phyloP scores from a whole-genome alignment of 805 yeast genomes.

The Myxozyma neotropica region DNA sequence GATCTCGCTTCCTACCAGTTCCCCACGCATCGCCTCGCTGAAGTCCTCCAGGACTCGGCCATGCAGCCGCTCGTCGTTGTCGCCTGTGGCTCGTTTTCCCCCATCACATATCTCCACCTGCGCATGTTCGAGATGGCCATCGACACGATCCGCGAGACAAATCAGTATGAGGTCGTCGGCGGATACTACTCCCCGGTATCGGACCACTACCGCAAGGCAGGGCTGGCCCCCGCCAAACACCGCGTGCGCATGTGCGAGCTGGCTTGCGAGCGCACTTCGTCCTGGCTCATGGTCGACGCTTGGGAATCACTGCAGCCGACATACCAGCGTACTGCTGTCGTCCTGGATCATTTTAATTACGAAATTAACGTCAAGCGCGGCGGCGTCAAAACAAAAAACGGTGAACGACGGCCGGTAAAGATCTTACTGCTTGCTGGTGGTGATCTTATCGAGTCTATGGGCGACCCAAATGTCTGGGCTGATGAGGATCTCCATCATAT shows the following conservation, averaged over 20 bases:
- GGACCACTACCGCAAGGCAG: slow-evolving; percentile 90
- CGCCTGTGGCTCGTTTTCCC: slow-evolving; percentile 97
- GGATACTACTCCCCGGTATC: slow-evolving; percentile 88
- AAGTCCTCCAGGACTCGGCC: slow-evolving; percentile 41
- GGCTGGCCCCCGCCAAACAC: slow-evolving; percentile 84
- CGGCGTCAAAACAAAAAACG: slow-evolving; percentile 61
- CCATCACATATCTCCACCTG: slow-evolving; percentile 89
- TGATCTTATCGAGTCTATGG: slow-evolving; percentile 96
- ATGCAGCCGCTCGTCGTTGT: slow-evolving; percentile 91
- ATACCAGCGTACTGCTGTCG: slow-evolving; percentile 92
- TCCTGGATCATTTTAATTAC: slow-evolving; percentile 93
- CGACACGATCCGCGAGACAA: slow-evolving; percentile 87
- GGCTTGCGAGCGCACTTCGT: slow-evolving; percentile 94
- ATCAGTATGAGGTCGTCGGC: slow-evolving; percentile 92
- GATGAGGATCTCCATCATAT: slow-evolving; percentile 94
- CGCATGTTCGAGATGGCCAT: slow-evolving; percentile 98
- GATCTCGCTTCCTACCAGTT: slow-evolving; percentile 68
- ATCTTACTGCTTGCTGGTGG: slow-evolving; percentile 98
- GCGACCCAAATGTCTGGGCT: slow-evolving; percentile 99
- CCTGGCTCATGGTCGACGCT: slow-evolving; percentile 99
- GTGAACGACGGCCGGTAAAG: slow-evolving; percentile 72
- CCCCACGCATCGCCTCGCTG: slow-evolving; percentile 65
- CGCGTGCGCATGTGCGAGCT: slow-evolving; percentile 97
- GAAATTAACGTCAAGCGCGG: slow-evolving; percentile 90
- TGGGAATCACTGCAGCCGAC: slow-evolving; percentile 95